A percentile compares a stretch with the other conserved stretches of the same genome.
phyloP scores from a whole-genome alignment of 495 filamentous ascomycete species.

The Hamigera avellanea region DNA sequence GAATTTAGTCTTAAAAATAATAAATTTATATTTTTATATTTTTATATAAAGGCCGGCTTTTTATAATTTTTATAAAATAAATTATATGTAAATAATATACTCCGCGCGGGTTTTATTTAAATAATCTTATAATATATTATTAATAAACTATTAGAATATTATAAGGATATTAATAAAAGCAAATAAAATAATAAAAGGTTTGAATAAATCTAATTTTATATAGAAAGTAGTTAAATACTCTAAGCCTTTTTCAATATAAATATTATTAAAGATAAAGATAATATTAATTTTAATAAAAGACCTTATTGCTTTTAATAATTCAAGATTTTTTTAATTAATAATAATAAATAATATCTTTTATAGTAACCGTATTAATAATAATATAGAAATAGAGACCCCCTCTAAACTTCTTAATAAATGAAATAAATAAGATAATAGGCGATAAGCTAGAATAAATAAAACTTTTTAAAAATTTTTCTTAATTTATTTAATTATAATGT shows the following conservation, averaged over 20 bases:
- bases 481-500: no score
- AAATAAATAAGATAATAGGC: constrained; percentile 13
- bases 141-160: constrained; percentile 21
- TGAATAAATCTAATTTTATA: constrained; percentile 13
- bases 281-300: constrained; percentile 38
- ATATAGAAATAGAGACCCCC: constrained; percentile 29
- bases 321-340: constrained; percentile 34
- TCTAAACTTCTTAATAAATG: constrained; percentile 23
- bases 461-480: no score
- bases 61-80: no score
- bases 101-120: no score
- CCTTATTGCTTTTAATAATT: constrained; percentile 12
- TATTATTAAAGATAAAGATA: neutral
- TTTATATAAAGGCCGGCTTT: no score
- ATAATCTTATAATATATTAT: constrained; percentile 11
- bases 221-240: constrained; percentile 25
- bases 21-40: no score
- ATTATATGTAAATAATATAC: no score
- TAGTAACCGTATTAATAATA: constrained; percentile 31
- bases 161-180: constrained; percentile 6
- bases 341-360: constrained; percentile 34
- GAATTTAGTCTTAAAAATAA: no score
- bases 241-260: constrained; percentile 11
- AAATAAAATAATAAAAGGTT: constrained; percentile 13
- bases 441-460: constrained; percentile 8